Evolutionary conservation across 1,284 basidiomycete species (phyloP).

Genomic region (Tilletiopsis washingtonensis): DNA sequence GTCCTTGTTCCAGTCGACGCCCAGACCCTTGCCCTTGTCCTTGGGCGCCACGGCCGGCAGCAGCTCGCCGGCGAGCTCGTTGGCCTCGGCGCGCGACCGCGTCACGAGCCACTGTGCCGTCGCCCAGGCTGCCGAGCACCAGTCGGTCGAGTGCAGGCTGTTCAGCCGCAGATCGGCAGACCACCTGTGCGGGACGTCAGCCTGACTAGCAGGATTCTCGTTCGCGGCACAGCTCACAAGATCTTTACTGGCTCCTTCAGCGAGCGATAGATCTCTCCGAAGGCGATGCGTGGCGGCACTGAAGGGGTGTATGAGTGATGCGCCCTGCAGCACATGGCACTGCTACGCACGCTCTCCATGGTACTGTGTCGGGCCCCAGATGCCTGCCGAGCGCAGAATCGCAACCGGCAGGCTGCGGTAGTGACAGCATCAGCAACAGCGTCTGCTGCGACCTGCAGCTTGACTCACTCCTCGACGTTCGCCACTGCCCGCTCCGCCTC

Average conservation of each 20-base stretch:
- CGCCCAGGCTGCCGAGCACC: slow-evolving; percentile 20
- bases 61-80: slow-evolving; percentile 18
- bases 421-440: background rate
- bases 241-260: slow-evolving; percentile 20
- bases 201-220: too few species aligned
- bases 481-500: slow-evolving; percentile 31
- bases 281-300: slow-evolving; percentile 11
- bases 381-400: slow-evolving; percentile 23
- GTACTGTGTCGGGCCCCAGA: slow-evolving; percentile 19
- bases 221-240: too few species aligned
- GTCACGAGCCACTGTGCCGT: slow-evolving; percentile 17
- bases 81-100: slow-evolving; percentile 11
- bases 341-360: too few species aligned
- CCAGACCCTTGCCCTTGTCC: slow-evolving; percentile 15
- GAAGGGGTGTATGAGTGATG: slow-evolving; percentile 12
- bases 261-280: slow-evolving; percentile 16
- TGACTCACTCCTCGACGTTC: slow-evolving; percentile 6
- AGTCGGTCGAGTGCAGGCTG: slow-evolving; percentile 26
- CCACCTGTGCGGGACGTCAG: too few species aligned
- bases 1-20: slow-evolving; percentile 7
- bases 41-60: slow-evolving; percentile 19
- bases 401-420: slow-evolving; percentile 14
- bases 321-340: too few species aligned
- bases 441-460: too few species aligned
- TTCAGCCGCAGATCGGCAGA: slow-evolving; percentile 22